Evolutionary conservation across 2,329 filamentous ascomycete genomes (phyloP), one percentile per base, ranked within the genome.

Genomic region (Colletotrichum magnum): DNA sequence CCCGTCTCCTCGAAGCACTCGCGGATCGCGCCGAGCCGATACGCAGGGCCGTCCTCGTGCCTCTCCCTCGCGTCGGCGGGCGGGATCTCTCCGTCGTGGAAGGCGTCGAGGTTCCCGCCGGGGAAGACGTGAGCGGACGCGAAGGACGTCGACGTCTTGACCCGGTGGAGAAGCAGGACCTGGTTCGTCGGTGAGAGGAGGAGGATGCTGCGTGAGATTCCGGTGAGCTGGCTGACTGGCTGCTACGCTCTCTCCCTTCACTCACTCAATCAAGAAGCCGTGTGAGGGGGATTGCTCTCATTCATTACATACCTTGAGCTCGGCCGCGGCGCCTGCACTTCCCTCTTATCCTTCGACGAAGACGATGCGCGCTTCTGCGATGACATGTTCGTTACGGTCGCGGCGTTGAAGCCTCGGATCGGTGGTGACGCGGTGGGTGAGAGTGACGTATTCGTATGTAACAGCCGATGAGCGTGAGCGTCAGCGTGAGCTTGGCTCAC

Each of bases 1-100:
- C 96, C 96, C 72, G 93, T 95, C 82, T 98, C 96, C 78, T 99
- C 96, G 77, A 98, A 98, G 0, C 94, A 94, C 83, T 98, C 96
- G 6, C 96, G 87, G 26, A 98, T 89, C 0, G 95, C 96, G 6
- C 92, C 94, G 43, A 93, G 81, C n/a, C 94, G 86, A 77, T 98
- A 98, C 3, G 89, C 87, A 0, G 84, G 82, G 1, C 90, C 90
- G 77, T 98, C 95, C 12, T 84, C 79, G 74, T 98, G 94, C 13
- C 91, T 83, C 10, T 80, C 82, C 0, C 83, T 79, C 32, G 89
- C 84, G 16, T 85, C 85, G 0, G 77, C 74, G 0, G 71, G 72
- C 0, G 87, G 85, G 1, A 89, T 78, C 0, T 73, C 73, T 3
- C 93, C 94, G 74, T 98, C 95, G 75, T 97, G 94, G 21, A 88